phyloP scores from a whole-genome alignment of 129 eudicot species.

The Chrysanthemum lavandulifolium region DNA sequence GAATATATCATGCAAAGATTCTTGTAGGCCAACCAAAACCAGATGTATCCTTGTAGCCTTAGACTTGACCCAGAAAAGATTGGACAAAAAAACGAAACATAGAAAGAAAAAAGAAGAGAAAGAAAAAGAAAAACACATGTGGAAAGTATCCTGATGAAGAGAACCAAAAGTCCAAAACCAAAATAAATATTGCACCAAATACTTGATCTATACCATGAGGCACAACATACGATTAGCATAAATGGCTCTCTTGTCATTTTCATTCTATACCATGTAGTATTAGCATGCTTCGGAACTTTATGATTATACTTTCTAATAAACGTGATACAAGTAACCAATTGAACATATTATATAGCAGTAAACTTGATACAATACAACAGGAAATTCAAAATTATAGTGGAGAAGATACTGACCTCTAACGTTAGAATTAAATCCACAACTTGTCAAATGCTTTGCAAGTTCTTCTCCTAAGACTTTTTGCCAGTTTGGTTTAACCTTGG shows the following conservation, averaged over 20 bases:
- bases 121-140: conserved; percentile 5
- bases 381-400: conserved; percentile 13
- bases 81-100: neutral
- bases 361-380: conserved; percentile 1
- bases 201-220: conserved; percentile 1
- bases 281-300: neutral
- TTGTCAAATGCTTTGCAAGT: conserved; percentile 92
- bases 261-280: neutral
- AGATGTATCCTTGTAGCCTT: conserved; percentile 27
- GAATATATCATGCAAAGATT: conserved; percentile 46
- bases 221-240: conserved; percentile 11
- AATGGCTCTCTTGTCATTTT: conserved; percentile 15
- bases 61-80: conserved; percentile 2
- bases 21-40: conserved; percentile 56
- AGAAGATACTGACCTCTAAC: conserved; percentile 63
- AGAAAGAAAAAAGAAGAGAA: neutral
- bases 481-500: conserved; percentile 81
- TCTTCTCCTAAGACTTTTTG: conserved; percentile 73
- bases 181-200: neutral
- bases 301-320: conserved; percentile 2
- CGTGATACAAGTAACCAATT: neutral
- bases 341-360: neutral
- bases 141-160: neutral
- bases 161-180: no score
- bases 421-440: conserved; percentile 76